Evolutionary conservation across 495 filamentous ascomycete genomes (phyloP).

Genomic region (Trichoderma parareesei): DNA sequence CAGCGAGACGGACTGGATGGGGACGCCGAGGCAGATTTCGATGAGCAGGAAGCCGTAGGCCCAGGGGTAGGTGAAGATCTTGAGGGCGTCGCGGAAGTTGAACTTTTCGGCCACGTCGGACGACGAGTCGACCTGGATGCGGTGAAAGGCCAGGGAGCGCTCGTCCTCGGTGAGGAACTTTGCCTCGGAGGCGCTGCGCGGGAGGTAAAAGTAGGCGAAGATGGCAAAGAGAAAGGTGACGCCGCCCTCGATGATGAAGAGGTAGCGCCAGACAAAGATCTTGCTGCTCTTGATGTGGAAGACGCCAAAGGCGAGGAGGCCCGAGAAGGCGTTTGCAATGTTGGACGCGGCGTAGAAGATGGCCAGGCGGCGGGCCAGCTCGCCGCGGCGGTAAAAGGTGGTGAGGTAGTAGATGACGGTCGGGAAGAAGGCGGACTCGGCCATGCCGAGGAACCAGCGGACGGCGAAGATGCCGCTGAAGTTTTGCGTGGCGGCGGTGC

Average conservation of each 20-base stretch:
- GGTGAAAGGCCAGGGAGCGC: conserved; percentile 60
- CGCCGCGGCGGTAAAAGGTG: conserved; percentile 65
- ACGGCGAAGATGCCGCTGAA: conserved; percentile 60
- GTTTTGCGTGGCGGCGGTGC: conserved; percentile 44
- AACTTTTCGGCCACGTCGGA: conserved; percentile 66
- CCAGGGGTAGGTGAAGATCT: conserved; percentile 54
- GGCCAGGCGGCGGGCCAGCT: conserved; percentile 65
- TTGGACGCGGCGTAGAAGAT: conserved; percentile 73
- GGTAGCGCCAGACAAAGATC: conserved; percentile 58
- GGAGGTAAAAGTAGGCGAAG: conserved; percentile 66
- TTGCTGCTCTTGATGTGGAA: conserved; percentile 55
- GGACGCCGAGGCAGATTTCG: conserved; percentile 69
- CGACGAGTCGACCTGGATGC: conserved; percentile 67
- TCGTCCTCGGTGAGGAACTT: conserved; percentile 57
- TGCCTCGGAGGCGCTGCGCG: conserved; percentile 52
- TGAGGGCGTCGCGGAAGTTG: conserved; percentile 53
- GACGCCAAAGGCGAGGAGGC: conserved; percentile 65
- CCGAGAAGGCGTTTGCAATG: conserved; percentile 67
- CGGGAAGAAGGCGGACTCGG: conserved; percentile 68
- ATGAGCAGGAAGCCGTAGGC: conserved; percentile 58
- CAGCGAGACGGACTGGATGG: conserved; percentile 59
- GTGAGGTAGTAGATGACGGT: conserved; percentile 48
- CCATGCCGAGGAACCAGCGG: conserved; percentile 62
- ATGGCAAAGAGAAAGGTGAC: conserved; percentile 55
- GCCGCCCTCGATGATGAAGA: conserved; percentile 68